These are phyloP conservation scores for Nigrospora sphaerica DNA, from an alignment of 2,329 filamentous ascomycete genomes.

Conservation along the genomic window DNA sequence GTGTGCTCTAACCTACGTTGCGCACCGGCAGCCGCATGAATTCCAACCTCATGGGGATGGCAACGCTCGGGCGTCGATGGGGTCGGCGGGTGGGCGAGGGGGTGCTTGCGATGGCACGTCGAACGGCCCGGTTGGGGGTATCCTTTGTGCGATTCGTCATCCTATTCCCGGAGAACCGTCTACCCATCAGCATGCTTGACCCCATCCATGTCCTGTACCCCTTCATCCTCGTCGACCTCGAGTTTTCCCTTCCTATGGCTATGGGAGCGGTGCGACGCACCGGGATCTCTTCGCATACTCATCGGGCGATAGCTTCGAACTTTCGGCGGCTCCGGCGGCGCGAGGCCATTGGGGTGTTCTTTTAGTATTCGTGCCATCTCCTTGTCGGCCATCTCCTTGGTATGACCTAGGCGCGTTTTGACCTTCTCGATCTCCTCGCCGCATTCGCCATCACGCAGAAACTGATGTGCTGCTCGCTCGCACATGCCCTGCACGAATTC, in stretches of 20 bases:
- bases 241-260: conserved; percentile 8
- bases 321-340: conserved; percentile 23
- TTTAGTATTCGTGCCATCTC: conserved; percentile 50
- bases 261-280: conserved; percentile 15
- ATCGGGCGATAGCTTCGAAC: conserved; percentile 43
- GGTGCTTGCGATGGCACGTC: no score
- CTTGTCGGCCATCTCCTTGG: conserved; percentile 52
- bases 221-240: conserved; percentile 21
- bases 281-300: conserved; percentile 42
- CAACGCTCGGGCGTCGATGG: no score
- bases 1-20: no score
- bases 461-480: conserved; percentile 82
- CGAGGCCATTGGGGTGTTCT: conserved; percentile 35
- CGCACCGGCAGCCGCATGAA: no score
- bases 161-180: background rate
- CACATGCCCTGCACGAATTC: conserved; percentile 76
- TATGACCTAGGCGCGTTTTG: conserved; percentile 55
- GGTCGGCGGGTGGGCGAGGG: no score
- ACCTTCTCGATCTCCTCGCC: conserved; percentile 67
- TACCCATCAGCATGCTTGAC: conserved; percentile 12
- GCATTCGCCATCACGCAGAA: conserved; percentile 82
- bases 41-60: no score
- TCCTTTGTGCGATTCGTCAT: no score
- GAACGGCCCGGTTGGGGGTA: no score
- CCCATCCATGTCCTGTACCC: conserved; percentile 20